phyloP scores from a whole-genome alignment of 768 basidiomycete species.

The Russula emetica region DNA sequence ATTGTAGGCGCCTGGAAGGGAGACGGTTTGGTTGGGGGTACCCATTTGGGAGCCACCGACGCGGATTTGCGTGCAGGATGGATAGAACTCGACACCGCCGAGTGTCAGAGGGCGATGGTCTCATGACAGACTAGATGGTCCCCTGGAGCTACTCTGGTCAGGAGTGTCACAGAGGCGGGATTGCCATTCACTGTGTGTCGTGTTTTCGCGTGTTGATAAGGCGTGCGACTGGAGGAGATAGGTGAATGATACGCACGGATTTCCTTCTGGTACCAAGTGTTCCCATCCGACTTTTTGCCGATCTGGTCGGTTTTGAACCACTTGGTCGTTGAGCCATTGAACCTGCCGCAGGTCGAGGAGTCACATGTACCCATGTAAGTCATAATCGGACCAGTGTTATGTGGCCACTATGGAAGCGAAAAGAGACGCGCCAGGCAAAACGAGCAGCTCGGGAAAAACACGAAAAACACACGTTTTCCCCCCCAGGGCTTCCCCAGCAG shows the following conservation, averaged over 20 bases:
- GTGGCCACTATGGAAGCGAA: conserved; percentile 40
- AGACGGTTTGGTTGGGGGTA: conserved; percentile 52
- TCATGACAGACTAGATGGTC: conserved; percentile 76
- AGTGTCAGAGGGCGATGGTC: conserved; percentile 57
- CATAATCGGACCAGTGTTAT: conserved; percentile 65
- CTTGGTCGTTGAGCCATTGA: conserved; percentile 53
- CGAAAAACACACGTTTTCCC: conserved; percentile 30
- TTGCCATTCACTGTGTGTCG: conserved; percentile 29
- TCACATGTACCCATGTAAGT: conserved; percentile 70
- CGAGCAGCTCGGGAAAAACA: neutral
- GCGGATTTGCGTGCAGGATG: conserved; percentile 54
- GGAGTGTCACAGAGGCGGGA: conserved; percentile 34
- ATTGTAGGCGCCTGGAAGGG: conserved; percentile 65
- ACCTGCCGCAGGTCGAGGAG: conserved; percentile 51
- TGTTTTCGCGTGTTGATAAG: neutral
- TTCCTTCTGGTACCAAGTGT: conserved; percentile 34
- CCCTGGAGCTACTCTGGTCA: conserved; percentile 53
- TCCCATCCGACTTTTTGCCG: conserved; percentile 30
- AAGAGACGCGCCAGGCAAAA: neutral
- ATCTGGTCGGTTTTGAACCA: conserved; percentile 62
- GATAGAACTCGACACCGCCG: conserved; percentile 81
- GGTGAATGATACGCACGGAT: conserved; percentile 29
- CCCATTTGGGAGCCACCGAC: conserved; percentile 54
- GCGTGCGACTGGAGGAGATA: neutral
- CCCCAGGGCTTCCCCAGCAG: conserved; percentile 47